phyloP scores from a whole-genome alignment of 106 monocot species.

The Allium sativum region DNA sequence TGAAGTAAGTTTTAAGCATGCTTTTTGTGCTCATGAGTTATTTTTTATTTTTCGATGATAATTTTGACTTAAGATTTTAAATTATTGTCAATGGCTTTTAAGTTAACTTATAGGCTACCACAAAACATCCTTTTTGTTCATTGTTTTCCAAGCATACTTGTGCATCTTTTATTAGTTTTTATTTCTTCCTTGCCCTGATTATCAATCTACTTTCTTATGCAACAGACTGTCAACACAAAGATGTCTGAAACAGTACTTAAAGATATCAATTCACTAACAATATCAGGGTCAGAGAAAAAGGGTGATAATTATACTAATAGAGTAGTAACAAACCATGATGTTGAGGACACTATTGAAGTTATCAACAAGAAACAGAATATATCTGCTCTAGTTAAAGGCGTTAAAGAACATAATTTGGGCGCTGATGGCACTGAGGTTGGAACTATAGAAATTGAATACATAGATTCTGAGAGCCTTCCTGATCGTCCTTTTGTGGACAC shows the following conservation, averaged over 20 bases:
- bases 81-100: too few relatives aligned
- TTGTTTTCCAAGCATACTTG: too few relatives aligned
- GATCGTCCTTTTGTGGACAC: constrained; percentile 63
- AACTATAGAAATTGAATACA: constrained; percentile 75
- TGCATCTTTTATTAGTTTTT: too few relatives aligned
- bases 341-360: constrained; percentile 20
- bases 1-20: too few relatives aligned
- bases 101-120: too few relatives aligned
- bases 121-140: too few relatives aligned
- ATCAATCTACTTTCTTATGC: too few relatives aligned
- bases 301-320: constrained; percentile 30
- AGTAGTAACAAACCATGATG: constrained; percentile 25
- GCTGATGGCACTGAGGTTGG: constrained; percentile 31
- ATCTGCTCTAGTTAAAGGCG: constrained; percentile 6
- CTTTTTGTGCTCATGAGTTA: too few relatives aligned
- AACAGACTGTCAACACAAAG: background rate
- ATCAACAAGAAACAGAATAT: constrained; percentile 23
- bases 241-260: constrained; percentile 51
- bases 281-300: constrained; percentile 29
- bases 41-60: too few relatives aligned
- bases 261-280: constrained; percentile 38
- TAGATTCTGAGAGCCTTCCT: constrained; percentile 68
- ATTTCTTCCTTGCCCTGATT: too few relatives aligned
- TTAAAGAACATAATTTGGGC: constrained; percentile 14
- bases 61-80: too few relatives aligned